Evolutionary conservation across 441 rosid genomes (phyloP).

Genomic region (Brassica balearica): DNA sequence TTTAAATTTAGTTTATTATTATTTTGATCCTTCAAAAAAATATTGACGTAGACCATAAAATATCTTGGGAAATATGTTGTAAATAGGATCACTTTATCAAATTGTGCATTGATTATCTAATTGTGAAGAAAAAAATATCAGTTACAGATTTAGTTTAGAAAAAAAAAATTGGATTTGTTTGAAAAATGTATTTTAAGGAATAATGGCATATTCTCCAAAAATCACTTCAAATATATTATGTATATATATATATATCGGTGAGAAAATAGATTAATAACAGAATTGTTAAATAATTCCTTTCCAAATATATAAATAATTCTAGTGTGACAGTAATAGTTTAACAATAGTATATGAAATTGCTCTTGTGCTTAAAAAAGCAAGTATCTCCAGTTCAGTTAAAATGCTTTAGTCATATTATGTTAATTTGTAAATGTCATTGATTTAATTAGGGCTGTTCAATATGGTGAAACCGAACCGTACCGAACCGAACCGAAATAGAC

Average conservation of each 20-base stretch:
- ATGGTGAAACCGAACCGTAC: too few species aligned
- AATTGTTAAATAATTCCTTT: too few species aligned
- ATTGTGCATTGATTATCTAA: neutral
- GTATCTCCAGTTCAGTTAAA: too few species aligned
- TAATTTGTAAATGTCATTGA: too few species aligned
- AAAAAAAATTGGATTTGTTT: too few species aligned
- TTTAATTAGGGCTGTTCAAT: too few species aligned
- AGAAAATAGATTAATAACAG: neutral
- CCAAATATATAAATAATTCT: too few species aligned
- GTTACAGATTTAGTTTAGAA: neutral
- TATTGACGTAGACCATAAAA: neutral
- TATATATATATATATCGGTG: neutral
- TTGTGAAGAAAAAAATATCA: too few species aligned
- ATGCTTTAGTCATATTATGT: too few species aligned
- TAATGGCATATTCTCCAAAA: neutral
- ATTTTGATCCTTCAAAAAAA: neutral
- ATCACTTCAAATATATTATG: neutral
- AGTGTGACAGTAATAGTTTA: neutral
- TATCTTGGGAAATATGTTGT: neutral
- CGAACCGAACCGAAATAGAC: too few species aligned
- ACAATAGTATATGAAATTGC: too few species aligned
- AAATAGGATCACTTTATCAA: neutral
- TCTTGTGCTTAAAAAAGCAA: too few species aligned
- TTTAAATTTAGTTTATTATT: neutral
- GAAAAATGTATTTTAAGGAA: neutral